Percentiles rank a stretch among this genome's conserved stretches.
phyloP scores from a whole-genome alignment of 305 asterid genomes.

The Fraxinus latifolia region DNA sequence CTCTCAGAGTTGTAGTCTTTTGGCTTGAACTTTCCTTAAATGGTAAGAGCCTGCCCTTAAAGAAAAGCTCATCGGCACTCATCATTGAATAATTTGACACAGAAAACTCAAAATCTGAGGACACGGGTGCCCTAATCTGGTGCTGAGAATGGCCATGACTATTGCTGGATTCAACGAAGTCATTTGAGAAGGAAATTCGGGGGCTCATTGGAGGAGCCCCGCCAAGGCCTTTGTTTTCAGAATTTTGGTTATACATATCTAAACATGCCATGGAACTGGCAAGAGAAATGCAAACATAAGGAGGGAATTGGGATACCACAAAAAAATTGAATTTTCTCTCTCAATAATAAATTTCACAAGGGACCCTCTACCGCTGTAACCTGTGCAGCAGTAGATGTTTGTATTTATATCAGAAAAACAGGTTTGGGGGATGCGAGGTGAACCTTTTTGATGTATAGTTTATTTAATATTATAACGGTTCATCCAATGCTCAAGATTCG shows the following conservation, averaged over 20 bases:
- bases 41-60: conserved; percentile 63
- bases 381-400: conserved; percentile 41
- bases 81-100: conserved; percentile 63
- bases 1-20: conserved; percentile 56
- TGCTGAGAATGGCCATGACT: conserved; percentile 24
- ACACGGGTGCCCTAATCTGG: conserved; percentile 49
- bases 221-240: conserved; percentile 32
- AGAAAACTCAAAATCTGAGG: conserved; percentile 83
- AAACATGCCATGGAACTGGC: conserved; percentile 45
- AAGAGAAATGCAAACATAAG: conserved; percentile 28
- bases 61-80: conserved; percentile 82
- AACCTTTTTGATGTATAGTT: conserved; percentile 23
- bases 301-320: conserved; percentile 8
- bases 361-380: conserved; percentile 39
- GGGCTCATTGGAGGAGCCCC: conserved; percentile 64
- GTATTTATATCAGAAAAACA: conserved; percentile 39
- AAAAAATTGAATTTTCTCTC: conserved; percentile 10
- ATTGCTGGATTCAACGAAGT: conserved; percentile 50
- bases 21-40: conserved; percentile 39
- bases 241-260: conserved; percentile 53
- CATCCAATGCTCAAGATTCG: not conserved
- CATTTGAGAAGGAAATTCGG: conserved; percentile 81
- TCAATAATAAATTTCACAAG: conserved; percentile 31
- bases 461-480: not conserved
- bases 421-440: conserved; percentile 23